These are phyloP conservation scores for Tolypocladium ophioglossoides DNA, from an alignment of 2,329 filamentous ascomycete species.

Conservation along the genomic window DNA sequence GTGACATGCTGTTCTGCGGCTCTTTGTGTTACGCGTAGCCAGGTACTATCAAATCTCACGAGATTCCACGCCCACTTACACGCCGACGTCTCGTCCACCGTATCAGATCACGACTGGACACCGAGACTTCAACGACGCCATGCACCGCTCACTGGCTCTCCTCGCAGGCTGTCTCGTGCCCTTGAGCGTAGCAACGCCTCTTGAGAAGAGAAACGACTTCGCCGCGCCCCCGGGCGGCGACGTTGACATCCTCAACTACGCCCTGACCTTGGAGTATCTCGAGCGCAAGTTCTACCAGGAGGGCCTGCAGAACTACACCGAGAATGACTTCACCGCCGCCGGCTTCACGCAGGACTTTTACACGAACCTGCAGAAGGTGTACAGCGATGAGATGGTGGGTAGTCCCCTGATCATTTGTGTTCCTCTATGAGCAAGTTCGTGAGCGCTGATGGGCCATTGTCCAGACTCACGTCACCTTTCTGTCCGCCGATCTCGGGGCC, in stretches of 20 bases:
- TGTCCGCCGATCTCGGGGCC: slow-evolving; percentile 22
- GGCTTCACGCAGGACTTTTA: slow-evolving; percentile 43
- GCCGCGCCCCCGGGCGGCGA: background rate
- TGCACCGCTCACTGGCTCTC: slow-evolving; percentile 4
- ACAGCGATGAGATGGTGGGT: slow-evolving; percentile 34
- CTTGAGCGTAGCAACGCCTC: background rate
- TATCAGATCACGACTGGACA: background rate
- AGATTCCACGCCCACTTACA: background rate
- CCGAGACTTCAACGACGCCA: background rate
- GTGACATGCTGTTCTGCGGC: background rate
- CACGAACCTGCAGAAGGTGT: slow-evolving; percentile 44
- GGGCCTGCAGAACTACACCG: slow-evolving; percentile 46
- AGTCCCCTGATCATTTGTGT: too few species aligned
- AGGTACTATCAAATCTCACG: background rate
- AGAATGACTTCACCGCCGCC: slow-evolving; percentile 38
- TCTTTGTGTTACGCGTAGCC: background rate
- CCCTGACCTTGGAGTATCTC: slow-evolving; percentile 41
- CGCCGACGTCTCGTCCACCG: background rate
- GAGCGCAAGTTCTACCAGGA: slow-evolving; percentile 54
- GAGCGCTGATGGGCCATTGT: too few species aligned
- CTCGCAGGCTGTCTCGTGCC: slow-evolving; percentile 3
- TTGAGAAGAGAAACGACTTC: background rate
- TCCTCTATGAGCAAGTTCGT: too few species aligned
- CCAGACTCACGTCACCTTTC: slow-evolving; percentile 1
- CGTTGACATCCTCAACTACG: slow-evolving; percentile 31